A percentile compares a stretch with the other conserved stretches of the same genome.
These are phyloP conservation scores for Pleodorina starrii DNA, from an alignment of 139 green algal species.

Conservation along the genomic window DNA sequence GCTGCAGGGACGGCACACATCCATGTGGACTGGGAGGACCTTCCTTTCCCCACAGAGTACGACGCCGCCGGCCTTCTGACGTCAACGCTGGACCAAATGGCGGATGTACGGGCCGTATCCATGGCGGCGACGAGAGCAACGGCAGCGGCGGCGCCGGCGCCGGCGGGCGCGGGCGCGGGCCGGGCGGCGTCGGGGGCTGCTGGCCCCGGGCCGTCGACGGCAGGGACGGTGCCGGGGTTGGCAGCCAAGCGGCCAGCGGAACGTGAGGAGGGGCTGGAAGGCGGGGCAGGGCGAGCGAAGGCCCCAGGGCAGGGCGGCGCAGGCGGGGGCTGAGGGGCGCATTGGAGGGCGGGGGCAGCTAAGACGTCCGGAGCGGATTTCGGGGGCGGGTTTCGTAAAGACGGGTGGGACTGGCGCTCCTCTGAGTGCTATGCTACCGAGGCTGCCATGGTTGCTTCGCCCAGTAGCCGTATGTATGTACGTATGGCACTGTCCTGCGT, in stretches of 20 bases:
- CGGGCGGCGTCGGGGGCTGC: neutral
- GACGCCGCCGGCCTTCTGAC: neutral
- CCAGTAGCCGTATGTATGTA: no score
- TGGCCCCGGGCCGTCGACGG: neutral
- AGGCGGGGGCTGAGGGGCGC: no score
- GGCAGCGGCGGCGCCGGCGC: neutral
- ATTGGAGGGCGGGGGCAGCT: no score
- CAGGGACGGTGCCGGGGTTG: neutral
- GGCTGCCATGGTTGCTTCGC: no score
- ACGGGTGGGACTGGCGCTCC: no score
- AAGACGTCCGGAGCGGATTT: no score
- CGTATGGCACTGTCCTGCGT: no score
- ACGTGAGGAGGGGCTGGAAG: neutral
- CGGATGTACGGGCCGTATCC: neutral
- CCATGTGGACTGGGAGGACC: conserved; percentile 23
- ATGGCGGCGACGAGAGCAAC: neutral
- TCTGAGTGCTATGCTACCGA: no score
- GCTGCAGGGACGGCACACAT: no score
- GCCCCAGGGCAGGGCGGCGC: no score
- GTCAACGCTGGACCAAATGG: neutral
- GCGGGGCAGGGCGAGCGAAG: no score
- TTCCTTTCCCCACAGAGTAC: conserved; percentile 45
- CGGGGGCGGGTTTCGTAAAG: no score
- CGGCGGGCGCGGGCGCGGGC: neutral
- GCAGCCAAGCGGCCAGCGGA: neutral